Base-by-base conservation (phyloP, 2,329 filamentous ascomycete genomes). In the Penicillium polonicum region DNA sequence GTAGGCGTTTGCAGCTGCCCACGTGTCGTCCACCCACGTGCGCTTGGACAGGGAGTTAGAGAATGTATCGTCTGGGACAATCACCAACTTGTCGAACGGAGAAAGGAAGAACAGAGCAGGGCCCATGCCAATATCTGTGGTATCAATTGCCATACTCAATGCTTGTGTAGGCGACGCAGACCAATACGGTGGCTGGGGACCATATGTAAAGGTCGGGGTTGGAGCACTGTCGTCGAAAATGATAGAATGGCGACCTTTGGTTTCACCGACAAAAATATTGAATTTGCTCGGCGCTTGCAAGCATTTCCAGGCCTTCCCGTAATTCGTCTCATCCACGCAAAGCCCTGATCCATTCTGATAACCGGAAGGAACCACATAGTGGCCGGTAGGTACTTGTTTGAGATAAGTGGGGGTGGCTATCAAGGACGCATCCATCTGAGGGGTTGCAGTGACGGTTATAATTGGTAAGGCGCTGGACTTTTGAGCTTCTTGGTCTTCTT, bases 21-120 rank as follows among this genome's bases (percentile, higher is more conserved):
- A 69, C 29, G 21, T 67, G 62, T 53, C 65, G 64, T 69, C 62
- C 43, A 58, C 61, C 50, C 62, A 53, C 6, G 66, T 63, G 49
- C 74, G 73, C 53, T 71, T 72, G 10, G 68, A 68, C 12, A 65
- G 55, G 4, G 65, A 61, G 21, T 61, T 64, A 45, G 69, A 64
- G 48, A 78, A 73, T 2, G 70, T 68, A n/a, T 72, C 65, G 29
- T 76, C 72, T 10, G 72, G 73, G 10, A 79, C 69, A 41, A 89
- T 79, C 5, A 88, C 84, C 38, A 88, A 65, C 68, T 89, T 90
- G 69, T 88, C 82, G 66, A 88, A 88, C 15, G 76, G 70, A 25
- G 83, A 73, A 61, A 83, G 80, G 68, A 89, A 89, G 64, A 87
- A 87, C 67, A 82, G 83, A 6, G 86, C 86, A 15, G 86, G 85